Evolutionary conservation across 1,139 yeast species (phyloP), one percentile per base, ranked within the genome.

Genomic region (Yamadazyma atlantica): DNA sequence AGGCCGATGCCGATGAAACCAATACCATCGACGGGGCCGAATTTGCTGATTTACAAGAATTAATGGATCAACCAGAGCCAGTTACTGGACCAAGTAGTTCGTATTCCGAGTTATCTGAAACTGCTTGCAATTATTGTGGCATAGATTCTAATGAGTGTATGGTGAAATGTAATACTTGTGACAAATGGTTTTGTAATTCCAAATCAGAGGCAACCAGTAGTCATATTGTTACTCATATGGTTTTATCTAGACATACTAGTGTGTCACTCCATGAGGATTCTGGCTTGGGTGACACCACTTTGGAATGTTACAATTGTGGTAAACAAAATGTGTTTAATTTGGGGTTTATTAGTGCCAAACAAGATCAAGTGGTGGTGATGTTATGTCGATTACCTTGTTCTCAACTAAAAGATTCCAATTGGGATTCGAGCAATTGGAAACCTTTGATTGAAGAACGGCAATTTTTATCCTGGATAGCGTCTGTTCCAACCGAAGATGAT

Each of bases 271-370:
- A 89, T 56, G 82, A 80, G 29, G 85, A 85, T 27, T 82, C 92
- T 0, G 92, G 86, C 45, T 67, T 89, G 32, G 97, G 97, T 11
- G 96, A 85, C 40, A 83, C 92, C 3, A 74, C 80, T 1, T 66
- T 90, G 44, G 97, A 90, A 58, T 90, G 97, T 64, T 90, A 89
- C 62, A 84, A 83, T 54, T 90, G 97, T 67, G 96, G 96, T 17
- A 80, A 78, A 54, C 78, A 73, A 43, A 90, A 89, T 51, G 86
- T 84, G 4, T 90, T 90, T 53, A 70, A 84, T 22, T 67, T 90
- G 33, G 97, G 97, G 1, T 88, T 83, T 62, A 95, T 90, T 13
- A 77, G 90, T 24, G 96, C 97, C 4, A 87, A 86, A 51, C 78
- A 82, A 43, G 95, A 87, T 50, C 83, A 90, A 4, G 90, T 88